Evolutionary conservation across 768 basidiomycete genomes (phyloP), one percentile per base, ranked within the genome.

Genomic region (Tulasnella sp.): DNA sequence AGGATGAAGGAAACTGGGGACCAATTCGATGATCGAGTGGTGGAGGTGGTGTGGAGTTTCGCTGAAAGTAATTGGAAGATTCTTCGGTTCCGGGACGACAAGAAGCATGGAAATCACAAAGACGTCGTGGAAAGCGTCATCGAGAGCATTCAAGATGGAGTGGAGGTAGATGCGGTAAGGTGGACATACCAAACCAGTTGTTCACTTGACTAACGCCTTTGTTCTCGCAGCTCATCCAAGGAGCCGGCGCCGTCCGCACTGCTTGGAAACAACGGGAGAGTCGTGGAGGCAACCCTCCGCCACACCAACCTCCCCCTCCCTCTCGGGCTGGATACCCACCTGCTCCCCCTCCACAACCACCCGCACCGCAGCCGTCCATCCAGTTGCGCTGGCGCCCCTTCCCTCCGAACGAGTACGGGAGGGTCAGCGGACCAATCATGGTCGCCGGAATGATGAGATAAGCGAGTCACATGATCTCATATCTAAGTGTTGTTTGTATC

Each of bases 41-140:
- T 99, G 27, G 98, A 99, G 85, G 96, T 97, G 24, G 91, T 92
- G 81, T 99, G 98, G 97, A 93, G 97, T 82, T 82, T 86, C 36
- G 88, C 88, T 40, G 87, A 88, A 71, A 83, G 85, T 18, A 85
- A 84, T 27, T 99, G 97, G 96, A 91, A 91, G 79, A 91, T 96
- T 90, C 92, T 99, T 91, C 91, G 98, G 71, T 97, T 97, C 84
- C 86, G 98, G 82, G 92, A 97, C 83, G 98, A 99, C 85, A 99
- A 99, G 85, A 93, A 91, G 3, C 86, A 97, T 81, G 98, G 96
- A 21, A 99, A 99, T 85, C 95, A 94, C 85, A 89, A 88, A 80
- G 89, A 86, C 40, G 91, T 96, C 78, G 95, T 98, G 72, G 91
- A 94, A 79, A 94, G 92, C 81, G 95, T 99, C 83, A 90, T 99